Base-by-base conservation (phyloP, 148 eudicot genomes). In the Cornus florida region DNA sequence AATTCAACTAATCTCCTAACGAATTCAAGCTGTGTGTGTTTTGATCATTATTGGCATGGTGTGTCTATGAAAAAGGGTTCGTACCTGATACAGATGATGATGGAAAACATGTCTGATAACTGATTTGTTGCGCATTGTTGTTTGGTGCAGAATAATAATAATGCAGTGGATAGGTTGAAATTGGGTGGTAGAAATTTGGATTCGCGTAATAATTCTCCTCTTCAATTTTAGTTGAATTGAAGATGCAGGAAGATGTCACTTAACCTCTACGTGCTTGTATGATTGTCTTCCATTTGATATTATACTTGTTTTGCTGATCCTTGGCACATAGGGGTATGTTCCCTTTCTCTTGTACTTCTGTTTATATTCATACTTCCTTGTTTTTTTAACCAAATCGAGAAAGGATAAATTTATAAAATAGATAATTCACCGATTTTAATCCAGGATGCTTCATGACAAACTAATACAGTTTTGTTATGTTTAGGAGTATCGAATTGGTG, bases 121-220 rank as follows among this genome's bases (percentile, higher is more conserved):
- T 50, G 9, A 59, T 6, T 20, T 68, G 38, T 32, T 50, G 60
- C 46, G 43, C 73, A 4, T 39, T 4, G 6, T 4, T 4, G 7
- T 7, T 9, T 2, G 23, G 70, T 69, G 62, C 23, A 16, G 73
- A 16, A 48, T n/a, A 38, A 68, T 46, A 38, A 68, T 31, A 68
- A 22, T 31, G 69, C 65, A n/a, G 50, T 53, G 68, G 56, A n/a
- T 48, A 69, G 74, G 32, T 80, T 80, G 78, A 70, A 38, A 57
- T 32, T 7, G 78, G 73, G 20, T 10, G 14, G 39, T 69, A 69
- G 66, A 38, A 57, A 48, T 73, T 59, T 20, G 82, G 74, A 43
- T 2, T 39, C 17, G 43, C 17, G 31, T 70, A 43, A 41, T 80
- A 64, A 6, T 86, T 75, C 19, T 77, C 81, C 38, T 80, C 69